Percentiles rank a stretch among this genome's conserved stretches.
Evolutionary conservation across 805 yeast species (phyloP).

Genomic region (Candida sanyiensis): DNA sequence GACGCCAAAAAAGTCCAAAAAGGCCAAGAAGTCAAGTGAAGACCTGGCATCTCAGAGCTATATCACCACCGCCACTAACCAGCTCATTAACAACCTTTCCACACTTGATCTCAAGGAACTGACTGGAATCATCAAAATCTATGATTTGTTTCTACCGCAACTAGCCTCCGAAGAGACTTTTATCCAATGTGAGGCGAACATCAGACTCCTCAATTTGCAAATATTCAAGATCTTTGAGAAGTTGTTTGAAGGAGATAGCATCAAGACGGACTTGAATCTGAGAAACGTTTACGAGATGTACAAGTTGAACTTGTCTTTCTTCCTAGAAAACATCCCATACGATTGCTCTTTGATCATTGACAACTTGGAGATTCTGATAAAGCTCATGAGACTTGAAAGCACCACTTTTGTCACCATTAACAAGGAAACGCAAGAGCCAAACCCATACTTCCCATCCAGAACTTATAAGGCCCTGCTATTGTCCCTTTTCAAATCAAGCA

Average conservation of each 20-base stretch:
- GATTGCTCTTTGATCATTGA: constrained; percentile 45
- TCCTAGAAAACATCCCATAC: constrained; percentile 34
- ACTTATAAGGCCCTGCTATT: constrained; percentile 40
- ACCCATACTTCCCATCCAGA: constrained; percentile 58
- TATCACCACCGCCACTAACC: constrained; percentile 12
- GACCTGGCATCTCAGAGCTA: constrained; percentile 11
- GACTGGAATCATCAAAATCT: constrained; percentile 11
- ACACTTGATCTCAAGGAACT: constrained; percentile 9
- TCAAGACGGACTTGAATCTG: constrained; percentile 48
- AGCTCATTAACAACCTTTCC: constrained; percentile 8
- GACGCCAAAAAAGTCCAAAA: constrained; percentile 6
- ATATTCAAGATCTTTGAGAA: constrained; percentile 22
- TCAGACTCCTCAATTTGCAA: constrained; percentile 20
- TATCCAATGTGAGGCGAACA: constrained; percentile 15
- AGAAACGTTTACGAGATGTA: constrained; percentile 50
- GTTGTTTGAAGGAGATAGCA: constrained; percentile 14
- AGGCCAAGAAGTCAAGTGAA: constrained; percentile 1
- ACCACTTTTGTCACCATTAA: constrained; percentile 41
- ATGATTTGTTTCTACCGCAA: constrained; percentile 20
- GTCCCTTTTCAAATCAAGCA: constrained; percentile 31
- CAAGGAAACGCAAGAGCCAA: constrained; percentile 17
- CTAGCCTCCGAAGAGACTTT: constrained; percentile 18
- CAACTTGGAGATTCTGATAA: constrained; percentile 51
- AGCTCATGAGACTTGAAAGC: constrained; percentile 52
- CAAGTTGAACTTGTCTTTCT: constrained; percentile 38